Evolutionary conservation across 2,329 filamentous ascomycete genomes (phyloP).

Genomic region (Fusarium chaquense): DNA sequence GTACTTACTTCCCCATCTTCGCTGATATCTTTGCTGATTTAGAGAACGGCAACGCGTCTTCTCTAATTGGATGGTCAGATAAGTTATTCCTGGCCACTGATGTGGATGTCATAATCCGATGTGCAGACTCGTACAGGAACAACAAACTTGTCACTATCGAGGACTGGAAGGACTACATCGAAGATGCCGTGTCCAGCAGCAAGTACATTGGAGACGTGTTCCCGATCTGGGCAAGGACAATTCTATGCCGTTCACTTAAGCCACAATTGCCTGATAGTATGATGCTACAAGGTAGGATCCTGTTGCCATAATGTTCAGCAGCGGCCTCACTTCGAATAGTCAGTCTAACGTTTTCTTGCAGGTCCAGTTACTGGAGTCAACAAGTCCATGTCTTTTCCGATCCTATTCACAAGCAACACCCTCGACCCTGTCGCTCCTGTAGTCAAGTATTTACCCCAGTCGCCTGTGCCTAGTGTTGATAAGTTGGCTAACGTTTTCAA

Average conservation of each 20-base stretch:
- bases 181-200: neutral
- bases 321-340: neutral
- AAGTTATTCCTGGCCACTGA: neutral
- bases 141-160: neutral
- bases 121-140: neutral
- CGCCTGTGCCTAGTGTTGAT: fast-evolving
- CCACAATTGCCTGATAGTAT: neutral
- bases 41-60: neutral
- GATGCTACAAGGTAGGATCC: neutral
- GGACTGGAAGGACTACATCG: neutral
- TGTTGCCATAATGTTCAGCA: neutral
- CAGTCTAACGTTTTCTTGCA: neutral
- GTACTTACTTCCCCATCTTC: neutral
- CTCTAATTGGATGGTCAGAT: neutral
- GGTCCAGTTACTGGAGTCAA: neutral
- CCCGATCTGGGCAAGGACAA: neutral
- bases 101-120: neutral
- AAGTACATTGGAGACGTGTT: slow-evolving; percentile 4
- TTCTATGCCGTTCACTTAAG: neutral
- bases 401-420: neutral
- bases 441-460: too few relatives aligned
- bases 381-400: neutral
- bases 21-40: neutral
- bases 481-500: neutral
- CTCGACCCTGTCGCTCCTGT: neutral